Conservation (phyloP, 176 grass and related monocot genomes). For the Oryza meridionalis region DNA sequence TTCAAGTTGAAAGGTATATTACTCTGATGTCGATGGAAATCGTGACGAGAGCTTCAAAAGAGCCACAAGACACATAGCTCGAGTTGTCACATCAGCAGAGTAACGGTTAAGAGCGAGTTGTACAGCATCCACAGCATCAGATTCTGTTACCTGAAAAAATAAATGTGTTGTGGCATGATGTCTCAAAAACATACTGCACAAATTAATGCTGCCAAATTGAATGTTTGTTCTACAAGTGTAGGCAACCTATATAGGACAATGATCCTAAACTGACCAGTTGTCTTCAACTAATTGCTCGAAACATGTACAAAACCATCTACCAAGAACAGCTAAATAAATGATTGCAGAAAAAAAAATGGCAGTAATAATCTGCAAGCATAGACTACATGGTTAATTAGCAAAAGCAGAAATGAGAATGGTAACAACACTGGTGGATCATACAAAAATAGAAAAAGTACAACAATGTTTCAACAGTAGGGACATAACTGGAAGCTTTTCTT, state of each 20-base stretch:
- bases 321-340: constrained; percentile 12
- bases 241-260: neutral
- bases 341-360: constrained; percentile 18
- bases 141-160: constrained; percentile 82
- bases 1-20: constrained; percentile 46
- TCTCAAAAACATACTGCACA: constrained; percentile 16
- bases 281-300: constrained; percentile 1
- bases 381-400: neutral
- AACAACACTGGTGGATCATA: constrained; percentile 20
- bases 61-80: constrained; percentile 92
- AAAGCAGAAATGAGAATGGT: neutral
- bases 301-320: neutral
- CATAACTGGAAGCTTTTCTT: constrained; percentile 4
- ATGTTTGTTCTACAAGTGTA: constrained; percentile 19
- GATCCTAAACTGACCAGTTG: neutral
- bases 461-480: constrained; percentile 15
- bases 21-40: constrained; percentile 82
- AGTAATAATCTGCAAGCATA: neutral
- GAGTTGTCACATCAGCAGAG: constrained; percentile 75
- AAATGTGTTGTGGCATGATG: constrained; percentile 10
- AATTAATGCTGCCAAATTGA: neutral
- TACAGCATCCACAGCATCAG: constrained; percentile 67
- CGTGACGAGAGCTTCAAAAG: constrained; percentile 93
- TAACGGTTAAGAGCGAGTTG: constrained; percentile 63
- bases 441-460: neutral